phyloP scores from a whole-genome alignment of 768 basidiomycete genomes.

The Tulasnella sp. region DNA sequence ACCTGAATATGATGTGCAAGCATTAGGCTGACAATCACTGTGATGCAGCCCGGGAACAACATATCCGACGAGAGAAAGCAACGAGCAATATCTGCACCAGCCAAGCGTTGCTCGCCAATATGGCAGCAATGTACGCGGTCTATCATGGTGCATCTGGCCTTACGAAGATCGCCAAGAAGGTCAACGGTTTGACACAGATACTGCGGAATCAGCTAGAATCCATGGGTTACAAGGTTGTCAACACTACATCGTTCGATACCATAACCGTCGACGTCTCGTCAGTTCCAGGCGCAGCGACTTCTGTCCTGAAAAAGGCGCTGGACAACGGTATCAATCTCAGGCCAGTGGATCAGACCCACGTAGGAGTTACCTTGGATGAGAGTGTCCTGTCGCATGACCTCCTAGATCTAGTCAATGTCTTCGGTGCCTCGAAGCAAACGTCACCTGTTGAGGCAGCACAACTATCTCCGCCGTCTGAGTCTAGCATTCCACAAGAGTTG shows the following conservation, averaged over 20 bases:
- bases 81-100: slow-evolving; percentile 98
- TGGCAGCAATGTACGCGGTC: slow-evolving; percentile 97
- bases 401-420: slow-evolving; percentile 66
- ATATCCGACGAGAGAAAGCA: slow-evolving; percentile 94
- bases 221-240: slow-evolving; percentile 63
- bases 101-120: slow-evolving; percentile 95
- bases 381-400: slow-evolving; percentile 69
- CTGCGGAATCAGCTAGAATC: slow-evolving; percentile 54
- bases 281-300: slow-evolving; percentile 41
- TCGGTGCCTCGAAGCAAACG: slow-evolving; percentile 52
- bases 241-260: slow-evolving; percentile 82
- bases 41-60: slow-evolving; percentile 76
- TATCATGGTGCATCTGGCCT: slow-evolving; percentile 91
- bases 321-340: slow-evolving; percentile 75
- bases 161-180: slow-evolving; percentile 71
- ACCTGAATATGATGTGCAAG: neutral
- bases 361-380: slow-evolving; percentile 91
- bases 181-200: slow-evolving; percentile 78
- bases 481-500: slow-evolving; percentile 45
- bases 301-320: slow-evolving; percentile 58
- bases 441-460: slow-evolving; percentile 27
- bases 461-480: slow-evolving; percentile 17
- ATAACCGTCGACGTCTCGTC: slow-evolving; percentile 47
- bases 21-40: neutral
- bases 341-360: slow-evolving; percentile 52